These are phyloP conservation scores for Naganishia vaughanmartiniae DNA, from an alignment of 768 basidiomycete species.

Conservation along the genomic window DNA sequence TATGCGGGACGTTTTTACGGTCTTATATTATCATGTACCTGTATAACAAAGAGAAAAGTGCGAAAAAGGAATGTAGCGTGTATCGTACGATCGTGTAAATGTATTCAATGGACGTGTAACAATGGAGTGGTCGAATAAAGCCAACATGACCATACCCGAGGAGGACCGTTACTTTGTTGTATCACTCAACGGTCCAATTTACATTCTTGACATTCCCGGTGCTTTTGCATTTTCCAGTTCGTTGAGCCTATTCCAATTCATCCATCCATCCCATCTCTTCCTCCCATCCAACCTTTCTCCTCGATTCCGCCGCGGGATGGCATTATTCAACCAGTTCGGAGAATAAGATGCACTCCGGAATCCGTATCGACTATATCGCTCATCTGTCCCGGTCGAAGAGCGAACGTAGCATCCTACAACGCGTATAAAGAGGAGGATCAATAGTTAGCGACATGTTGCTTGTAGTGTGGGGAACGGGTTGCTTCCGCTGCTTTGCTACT, in stretches of 20 bases:
- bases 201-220: too few relatives aligned
- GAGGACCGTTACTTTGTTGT: too few relatives aligned
- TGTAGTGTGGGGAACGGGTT: too few relatives aligned
- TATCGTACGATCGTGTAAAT: too few relatives aligned
- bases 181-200: too few relatives aligned
- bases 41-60: not conserved
- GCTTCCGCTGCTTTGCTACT: too few relatives aligned
- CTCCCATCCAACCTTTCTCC: not conserved
- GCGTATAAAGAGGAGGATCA: slow-evolving; percentile 3
- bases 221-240: too few relatives aligned
- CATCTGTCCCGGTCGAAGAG: slow-evolving; percentile 47
- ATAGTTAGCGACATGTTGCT: slow-evolving; percentile 50
- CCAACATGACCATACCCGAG: too few relatives aligned
- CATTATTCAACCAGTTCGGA: slow-evolving; percentile 69
- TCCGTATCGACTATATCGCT: slow-evolving; percentile 68
- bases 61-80: not conserved
- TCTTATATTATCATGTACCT: not conserved
- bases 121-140: too few relatives aligned
- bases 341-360: slow-evolving; percentile 89
- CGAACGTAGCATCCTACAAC: slow-evolving; percentile 49
- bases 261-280: not conserved
- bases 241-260: not conserved
- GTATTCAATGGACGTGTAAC: too few relatives aligned
- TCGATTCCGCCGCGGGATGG: too few relatives aligned
- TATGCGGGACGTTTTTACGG: not conserved